Evolutionary conservation across 176 grass and related monocot species (phyloP).

Genomic region (Carex littledalei): DNA sequence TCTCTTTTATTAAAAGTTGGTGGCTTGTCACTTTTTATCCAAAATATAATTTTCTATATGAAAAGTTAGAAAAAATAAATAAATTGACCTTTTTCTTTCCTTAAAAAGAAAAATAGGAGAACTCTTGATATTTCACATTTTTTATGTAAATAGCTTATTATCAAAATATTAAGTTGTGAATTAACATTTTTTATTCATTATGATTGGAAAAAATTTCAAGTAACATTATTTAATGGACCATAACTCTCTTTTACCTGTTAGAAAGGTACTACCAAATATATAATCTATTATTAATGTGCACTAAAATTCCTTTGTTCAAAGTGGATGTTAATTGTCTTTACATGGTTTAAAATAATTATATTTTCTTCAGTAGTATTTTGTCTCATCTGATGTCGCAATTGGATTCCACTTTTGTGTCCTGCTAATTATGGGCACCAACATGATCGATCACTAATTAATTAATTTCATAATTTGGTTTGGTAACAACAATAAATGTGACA

Average conservation of each 20-base stretch:
- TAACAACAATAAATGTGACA: conserved; percentile 9
- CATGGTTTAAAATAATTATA: neutral
- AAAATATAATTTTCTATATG: neutral
- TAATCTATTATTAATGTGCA: too few species aligned
- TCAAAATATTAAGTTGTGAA: neutral
- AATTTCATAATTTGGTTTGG: conserved; percentile 6
- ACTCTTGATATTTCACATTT: neutral
- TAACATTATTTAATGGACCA: neutral
- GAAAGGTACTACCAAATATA: too few species aligned
- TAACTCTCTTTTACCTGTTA: neutral
- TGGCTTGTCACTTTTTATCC: neutral
- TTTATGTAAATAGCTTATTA: neutral
- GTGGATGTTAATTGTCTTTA: neutral
- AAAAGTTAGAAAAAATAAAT: too few species aligned
- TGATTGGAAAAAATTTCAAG: neutral
- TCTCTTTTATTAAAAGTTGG: neutral
- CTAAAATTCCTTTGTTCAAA: too few species aligned
- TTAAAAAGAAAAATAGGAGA: neutral
- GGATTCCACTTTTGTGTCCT: conserved; percentile 5
- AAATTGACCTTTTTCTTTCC: too few species aligned
- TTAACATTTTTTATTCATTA: neutral
- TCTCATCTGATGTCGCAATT: conserved; percentile 12
- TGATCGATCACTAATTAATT: neutral
- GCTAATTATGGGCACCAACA: conserved; percentile 11
- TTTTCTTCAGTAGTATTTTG: conserved; percentile 17